These are phyloP conservation scores for Paracamarosporium sp. DNA, from an alignment of 2,329 filamentous ascomycete species.

Conservation along the genomic window DNA sequence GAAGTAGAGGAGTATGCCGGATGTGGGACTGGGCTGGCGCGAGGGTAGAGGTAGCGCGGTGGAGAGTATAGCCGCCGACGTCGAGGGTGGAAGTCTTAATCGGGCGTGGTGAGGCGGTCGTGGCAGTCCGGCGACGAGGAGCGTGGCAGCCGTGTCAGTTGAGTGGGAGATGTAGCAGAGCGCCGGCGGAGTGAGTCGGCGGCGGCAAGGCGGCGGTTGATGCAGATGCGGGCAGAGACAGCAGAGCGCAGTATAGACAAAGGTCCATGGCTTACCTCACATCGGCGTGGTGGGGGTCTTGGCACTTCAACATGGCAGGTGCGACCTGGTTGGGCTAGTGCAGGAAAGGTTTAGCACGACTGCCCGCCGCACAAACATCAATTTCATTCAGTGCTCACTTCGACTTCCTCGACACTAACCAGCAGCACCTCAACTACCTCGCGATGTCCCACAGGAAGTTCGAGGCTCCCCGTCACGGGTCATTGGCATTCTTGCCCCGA, in stretches of 20 bases:
- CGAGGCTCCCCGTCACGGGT: slow-evolving; percentile 92
- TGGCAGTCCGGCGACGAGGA: slow-evolving; percentile 28
- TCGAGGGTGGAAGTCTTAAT: slow-evolving; percentile 29
- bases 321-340: no score
- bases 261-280: slow-evolving; percentile 5
- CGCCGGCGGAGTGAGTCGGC: slow-evolving; percentile 20
- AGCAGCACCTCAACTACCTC: slow-evolving; percentile 40
- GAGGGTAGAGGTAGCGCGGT: slow-evolving; percentile 16
- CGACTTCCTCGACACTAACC: slow-evolving; percentile 43
- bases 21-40: slow-evolving; percentile 18
- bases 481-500: slow-evolving; percentile 64
- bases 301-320: no score
- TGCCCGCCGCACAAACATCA: slow-evolving; percentile 13
- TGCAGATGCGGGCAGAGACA: slow-evolving; percentile 30
- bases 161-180: slow-evolving; percentile 1
- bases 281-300: no score
- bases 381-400: slow-evolving; percentile 22
- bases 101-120: slow-evolving; percentile 31
- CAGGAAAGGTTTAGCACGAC: no score
- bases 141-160: slow-evolving; percentile 15
- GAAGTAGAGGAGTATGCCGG: slow-evolving; percentile 14
- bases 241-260: slow-evolving; percentile 28
- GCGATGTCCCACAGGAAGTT: slow-evolving; percentile 69
- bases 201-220: slow-evolving; percentile 26
- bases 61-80: slow-evolving; percentile 37